Evolutionary conservation across 2,329 filamentous ascomycete species (phyloP).

Genomic region (Fusarium bactridioides): DNA sequence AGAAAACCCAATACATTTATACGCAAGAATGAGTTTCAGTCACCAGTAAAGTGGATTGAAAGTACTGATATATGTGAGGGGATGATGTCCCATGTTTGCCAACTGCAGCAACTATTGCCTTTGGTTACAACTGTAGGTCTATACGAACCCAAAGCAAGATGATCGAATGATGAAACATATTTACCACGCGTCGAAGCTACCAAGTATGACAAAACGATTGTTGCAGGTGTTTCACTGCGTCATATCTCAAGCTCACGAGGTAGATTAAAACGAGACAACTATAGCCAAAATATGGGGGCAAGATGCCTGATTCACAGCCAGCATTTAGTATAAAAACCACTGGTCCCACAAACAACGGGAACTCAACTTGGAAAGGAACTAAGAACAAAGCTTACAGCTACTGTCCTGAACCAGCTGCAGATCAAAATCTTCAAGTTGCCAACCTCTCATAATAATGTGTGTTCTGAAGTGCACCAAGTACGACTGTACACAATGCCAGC

Average conservation of each 20-base stretch:
- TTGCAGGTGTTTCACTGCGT: neutral
- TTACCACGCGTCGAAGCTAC: neutral
- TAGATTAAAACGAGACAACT: neutral
- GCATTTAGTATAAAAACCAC: neutral
- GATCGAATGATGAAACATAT: neutral
- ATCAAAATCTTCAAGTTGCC: neutral
- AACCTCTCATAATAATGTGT: constrained; percentile 10
- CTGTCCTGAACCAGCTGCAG: neutral
- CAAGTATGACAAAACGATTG: neutral
- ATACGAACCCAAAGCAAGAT: neutral
- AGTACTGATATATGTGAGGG: neutral
- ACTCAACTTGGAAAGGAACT: neutral
- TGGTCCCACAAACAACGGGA: neutral
- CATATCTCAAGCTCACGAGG: neutral
- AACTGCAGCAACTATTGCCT: neutral
- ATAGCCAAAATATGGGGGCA: neutral
- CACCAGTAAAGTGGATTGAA: neutral
- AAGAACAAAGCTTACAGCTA: neutral
- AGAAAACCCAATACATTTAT: neutral
- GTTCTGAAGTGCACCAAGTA: constrained; percentile 8
- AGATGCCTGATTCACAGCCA: neutral
- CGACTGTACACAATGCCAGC: constrained; percentile 25
- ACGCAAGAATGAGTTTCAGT: neutral
- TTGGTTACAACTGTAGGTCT: neutral
- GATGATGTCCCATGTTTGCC: neutral